Conservation (phyloP, 345 rosid species). For the Eucalyptus sp. region DNA sequence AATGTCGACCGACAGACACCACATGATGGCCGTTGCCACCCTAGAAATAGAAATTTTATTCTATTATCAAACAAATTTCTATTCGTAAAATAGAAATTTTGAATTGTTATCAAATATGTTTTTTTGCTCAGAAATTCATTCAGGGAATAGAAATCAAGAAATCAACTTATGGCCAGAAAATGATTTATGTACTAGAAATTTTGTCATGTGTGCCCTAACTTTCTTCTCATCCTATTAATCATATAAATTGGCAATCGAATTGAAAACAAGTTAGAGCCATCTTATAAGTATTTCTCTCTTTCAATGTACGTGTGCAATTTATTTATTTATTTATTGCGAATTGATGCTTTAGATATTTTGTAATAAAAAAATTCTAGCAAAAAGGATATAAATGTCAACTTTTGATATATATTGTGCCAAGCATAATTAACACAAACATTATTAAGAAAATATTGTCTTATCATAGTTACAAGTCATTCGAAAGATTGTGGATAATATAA, state of each 20-base stretch:
- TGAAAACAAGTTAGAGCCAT: background rate
- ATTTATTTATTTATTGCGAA: background rate
- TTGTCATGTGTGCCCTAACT: background rate
- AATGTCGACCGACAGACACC: rapidly evolving
- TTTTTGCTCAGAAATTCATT: too few relatives aligned
- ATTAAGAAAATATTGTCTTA: background rate
- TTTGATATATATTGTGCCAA: background rate
- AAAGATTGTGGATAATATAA: background rate
- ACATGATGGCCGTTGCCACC: too few relatives aligned
- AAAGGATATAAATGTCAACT: background rate
- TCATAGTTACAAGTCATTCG: background rate
- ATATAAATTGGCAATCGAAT: background rate
- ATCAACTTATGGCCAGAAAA: too few relatives aligned
- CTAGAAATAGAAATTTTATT: too few relatives aligned
- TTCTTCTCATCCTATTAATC: background rate
- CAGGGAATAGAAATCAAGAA: rapidly evolving
- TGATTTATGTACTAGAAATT: too few relatives aligned
- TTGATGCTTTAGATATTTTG: background rate
- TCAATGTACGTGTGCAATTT: background rate
- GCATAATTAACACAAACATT: background rate
- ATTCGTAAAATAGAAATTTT: rapidly evolving
- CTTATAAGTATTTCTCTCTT: background rate
- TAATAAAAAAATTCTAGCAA: background rate
- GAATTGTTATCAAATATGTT: too few relatives aligned
- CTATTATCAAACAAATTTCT: too few relatives aligned